These are phyloP conservation scores for Ogataea sp. DNA, from an alignment of 805 yeast species.

Conservation along the genomic window DNA sequence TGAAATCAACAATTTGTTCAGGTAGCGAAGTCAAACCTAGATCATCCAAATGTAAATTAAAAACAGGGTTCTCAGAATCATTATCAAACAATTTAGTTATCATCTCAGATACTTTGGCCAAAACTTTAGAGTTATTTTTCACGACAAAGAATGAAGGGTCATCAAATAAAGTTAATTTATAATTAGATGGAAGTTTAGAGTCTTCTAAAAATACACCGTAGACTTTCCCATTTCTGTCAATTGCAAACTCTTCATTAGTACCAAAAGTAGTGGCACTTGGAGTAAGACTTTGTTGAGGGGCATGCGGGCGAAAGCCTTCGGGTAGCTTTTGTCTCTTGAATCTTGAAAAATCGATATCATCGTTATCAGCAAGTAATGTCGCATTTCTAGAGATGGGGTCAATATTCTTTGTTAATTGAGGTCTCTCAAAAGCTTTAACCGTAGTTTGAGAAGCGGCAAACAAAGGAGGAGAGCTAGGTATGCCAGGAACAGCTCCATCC, in stretches of 20 bases:
- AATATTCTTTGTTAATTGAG: not conserved
- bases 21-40: conserved; percentile 43
- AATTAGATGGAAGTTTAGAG: conserved; percentile 20
- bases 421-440: not conserved
- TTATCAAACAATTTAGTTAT: conserved; percentile 40
- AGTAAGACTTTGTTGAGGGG: no score
- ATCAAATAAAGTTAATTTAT: conserved; percentile 22
- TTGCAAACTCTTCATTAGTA: conserved; percentile 33
- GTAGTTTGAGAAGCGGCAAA: conserved; percentile 6
- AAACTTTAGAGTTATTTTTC: conserved; percentile 12
- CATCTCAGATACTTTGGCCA: conserved; percentile 29
- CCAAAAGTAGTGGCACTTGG: no score
- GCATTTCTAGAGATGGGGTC: conserved; percentile 9
- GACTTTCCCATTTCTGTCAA: conserved; percentile 37
- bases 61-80: conserved; percentile 22
- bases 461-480: conserved; percentile 21
- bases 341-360: not conserved
- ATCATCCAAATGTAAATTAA: conserved; percentile 39
- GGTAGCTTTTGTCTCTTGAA: conserved; percentile 17
- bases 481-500: conserved; percentile 4
- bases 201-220: conserved; percentile 23
- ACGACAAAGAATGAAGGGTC: conserved; percentile 26
- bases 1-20: conserved; percentile 49
- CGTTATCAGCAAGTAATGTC: conserved; percentile 8
- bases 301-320: not conserved